Conservation (phyloP, 139 green algal genomes). For the Chlamydomonas applanata region DNA sequence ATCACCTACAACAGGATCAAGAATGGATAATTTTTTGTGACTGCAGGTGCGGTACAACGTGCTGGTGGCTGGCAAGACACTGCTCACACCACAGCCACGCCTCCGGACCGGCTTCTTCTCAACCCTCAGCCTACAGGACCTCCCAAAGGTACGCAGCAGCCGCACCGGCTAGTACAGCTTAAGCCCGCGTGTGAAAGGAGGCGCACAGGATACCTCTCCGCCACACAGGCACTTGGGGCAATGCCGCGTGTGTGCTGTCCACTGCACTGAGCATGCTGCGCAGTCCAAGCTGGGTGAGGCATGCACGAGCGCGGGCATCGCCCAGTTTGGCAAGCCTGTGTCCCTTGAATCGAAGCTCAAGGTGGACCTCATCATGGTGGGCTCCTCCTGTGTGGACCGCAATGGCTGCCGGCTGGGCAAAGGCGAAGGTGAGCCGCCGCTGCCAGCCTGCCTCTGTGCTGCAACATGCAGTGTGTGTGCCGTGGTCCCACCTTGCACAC, state of each 20-base stretch:
- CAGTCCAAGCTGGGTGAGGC: slow-evolving; percentile 25
- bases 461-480: too few species aligned
- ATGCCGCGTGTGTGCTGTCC: too few species aligned
- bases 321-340: slow-evolving; percentile 54
- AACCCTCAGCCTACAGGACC: slow-evolving; percentile 32
- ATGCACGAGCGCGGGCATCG: slow-evolving; percentile 47
- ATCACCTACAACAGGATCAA: too few species aligned
- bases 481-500: too few species aligned
- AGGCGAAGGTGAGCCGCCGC: slow-evolving; percentile 40
- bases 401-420: slow-evolving; percentile 51
- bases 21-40: too few species aligned
- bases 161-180: too few species aligned
- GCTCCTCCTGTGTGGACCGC: slow-evolving; percentile 42
- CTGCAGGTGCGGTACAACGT: slow-evolving; percentile 51
- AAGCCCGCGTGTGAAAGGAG: too few species aligned
- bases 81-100: slow-evolving; percentile 74
- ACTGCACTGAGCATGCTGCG: neutral
- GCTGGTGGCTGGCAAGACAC: slow-evolving; percentile 53
- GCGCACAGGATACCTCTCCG: too few species aligned
- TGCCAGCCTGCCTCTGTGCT: too few species aligned
- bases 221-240: too few species aligned
- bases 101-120: slow-evolving; percentile 82
- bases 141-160: slow-evolving; percentile 36
- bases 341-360: slow-evolving; percentile 44
- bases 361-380: slow-evolving; percentile 63